Conservation (phyloP, 2,329 filamentous ascomycete genomes). For the Westerdykella ornata region DNA sequence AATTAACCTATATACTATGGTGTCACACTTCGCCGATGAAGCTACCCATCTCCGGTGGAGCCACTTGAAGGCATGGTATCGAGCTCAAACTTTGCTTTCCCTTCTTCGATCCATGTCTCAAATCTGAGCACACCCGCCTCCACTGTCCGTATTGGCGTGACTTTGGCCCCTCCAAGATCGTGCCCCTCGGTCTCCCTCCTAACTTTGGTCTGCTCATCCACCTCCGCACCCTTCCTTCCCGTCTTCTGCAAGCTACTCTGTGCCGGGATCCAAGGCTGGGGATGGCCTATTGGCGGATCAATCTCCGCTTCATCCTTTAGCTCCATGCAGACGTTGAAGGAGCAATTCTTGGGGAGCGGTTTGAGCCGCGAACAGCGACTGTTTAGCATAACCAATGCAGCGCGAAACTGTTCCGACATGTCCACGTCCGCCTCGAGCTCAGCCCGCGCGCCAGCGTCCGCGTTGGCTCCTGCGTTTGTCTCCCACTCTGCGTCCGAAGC, state of each 20-base stretch:
- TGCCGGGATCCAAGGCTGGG: constrained; percentile 56
- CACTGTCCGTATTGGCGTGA: constrained; percentile 56
- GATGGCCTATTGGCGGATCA: constrained; percentile 43
- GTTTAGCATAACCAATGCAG: constrained; percentile 57
- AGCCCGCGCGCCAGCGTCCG: constrained; percentile 4
- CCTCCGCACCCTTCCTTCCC: constrained; percentile 16
- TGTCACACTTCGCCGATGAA: too few relatives aligned
- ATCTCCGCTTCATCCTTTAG: constrained; percentile 54
- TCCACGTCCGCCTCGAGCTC: constrained; percentile 41
- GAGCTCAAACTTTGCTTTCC: constrained; percentile 45
- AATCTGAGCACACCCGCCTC: constrained; percentile 60
- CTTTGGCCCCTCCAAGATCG: constrained; percentile 49
- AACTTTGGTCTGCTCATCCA: constrained; percentile 6
- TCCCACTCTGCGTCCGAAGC: constrained; percentile 10
- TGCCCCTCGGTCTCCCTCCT: constrained; percentile 14
- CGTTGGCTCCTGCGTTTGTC: background rate
- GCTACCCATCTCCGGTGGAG: too few relatives aligned
- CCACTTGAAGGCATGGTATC: background rate
- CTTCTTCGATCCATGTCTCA: constrained; percentile 65
- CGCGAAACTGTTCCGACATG: constrained; percentile 66
- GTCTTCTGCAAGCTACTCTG: constrained; percentile 43
- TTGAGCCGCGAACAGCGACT: constrained; percentile 53
- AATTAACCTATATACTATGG: too few relatives aligned
- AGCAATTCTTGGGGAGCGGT: constrained; percentile 57
- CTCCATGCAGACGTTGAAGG: constrained; percentile 71